Evolutionary conservation across 495 filamentous ascomycete species (phyloP).

Genomic region (Sporormia fimetaria): DNA sequence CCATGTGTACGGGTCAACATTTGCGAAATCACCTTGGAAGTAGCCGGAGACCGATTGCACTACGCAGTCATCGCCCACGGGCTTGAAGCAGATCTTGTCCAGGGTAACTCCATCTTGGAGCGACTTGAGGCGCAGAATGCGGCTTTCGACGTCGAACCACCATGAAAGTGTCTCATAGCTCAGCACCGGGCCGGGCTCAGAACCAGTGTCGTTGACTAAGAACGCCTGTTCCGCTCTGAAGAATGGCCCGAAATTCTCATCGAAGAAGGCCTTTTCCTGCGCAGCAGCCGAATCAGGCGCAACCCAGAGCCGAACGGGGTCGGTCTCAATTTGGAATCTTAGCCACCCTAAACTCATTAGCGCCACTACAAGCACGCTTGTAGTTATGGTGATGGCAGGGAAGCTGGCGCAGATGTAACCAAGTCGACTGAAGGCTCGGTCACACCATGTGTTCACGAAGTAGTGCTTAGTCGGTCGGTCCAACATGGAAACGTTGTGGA

Average conservation of each 20-base stretch:
- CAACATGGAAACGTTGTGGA: constrained; percentile 55
- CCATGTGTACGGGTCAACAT: constrained; percentile 57
- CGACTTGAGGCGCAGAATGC: constrained; percentile 58
- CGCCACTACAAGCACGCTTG: constrained; percentile 56
- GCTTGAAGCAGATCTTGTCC: constrained; percentile 86
- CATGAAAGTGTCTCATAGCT: constrained; percentile 78
- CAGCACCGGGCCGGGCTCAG: constrained; percentile 60
- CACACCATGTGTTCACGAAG: constrained; percentile 62
- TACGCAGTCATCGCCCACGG: constrained; percentile 79
- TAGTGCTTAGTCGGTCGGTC: constrained; percentile 66
- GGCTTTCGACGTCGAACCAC: constrained; percentile 88
- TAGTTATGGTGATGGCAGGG: constrained; percentile 67
- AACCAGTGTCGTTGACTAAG: constrained; percentile 71
- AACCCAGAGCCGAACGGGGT: constrained; percentile 90
- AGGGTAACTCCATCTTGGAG: constrained; percentile 49
- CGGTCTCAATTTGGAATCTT: constrained; percentile 71
- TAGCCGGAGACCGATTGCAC: constrained; percentile 84
- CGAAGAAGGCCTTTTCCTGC: constrained; percentile 87
- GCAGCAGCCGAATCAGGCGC: constrained; percentile 84
- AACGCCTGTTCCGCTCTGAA: constrained; percentile 90
- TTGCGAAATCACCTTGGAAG: constrained; percentile 56
- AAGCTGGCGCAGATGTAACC: constrained; percentile 71
- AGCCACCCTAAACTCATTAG: constrained; percentile 79
- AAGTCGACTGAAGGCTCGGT: constrained; percentile 70
- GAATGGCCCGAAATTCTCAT: constrained; percentile 90